Evolutionary conservation across 768 basidiomycete species (phyloP).

Genomic region (Psilocybe subaeruginosa): DNA sequence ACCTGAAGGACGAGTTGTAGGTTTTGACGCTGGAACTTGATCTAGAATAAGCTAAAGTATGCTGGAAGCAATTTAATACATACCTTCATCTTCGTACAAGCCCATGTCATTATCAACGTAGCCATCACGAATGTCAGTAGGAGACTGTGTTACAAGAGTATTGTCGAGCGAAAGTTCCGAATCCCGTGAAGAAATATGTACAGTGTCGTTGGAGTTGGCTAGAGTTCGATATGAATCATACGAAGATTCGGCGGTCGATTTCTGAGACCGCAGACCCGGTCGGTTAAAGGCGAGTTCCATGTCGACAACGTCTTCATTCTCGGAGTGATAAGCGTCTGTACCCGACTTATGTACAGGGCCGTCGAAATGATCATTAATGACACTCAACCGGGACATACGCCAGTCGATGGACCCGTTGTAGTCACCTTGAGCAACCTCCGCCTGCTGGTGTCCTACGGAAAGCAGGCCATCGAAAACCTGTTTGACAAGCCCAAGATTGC

Average conservation of each 20-base stretch:
- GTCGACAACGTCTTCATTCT: constrained; percentile 60
- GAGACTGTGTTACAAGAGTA: constrained; percentile 28
- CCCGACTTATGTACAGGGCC: constrained; percentile 34
- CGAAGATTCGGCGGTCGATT: constrained; percentile 26
- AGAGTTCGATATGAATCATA: constrained; percentile 31
- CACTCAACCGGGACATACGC: constrained; percentile 73
- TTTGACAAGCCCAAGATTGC: constrained; percentile 58
- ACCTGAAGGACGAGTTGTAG: constrained; percentile 34
- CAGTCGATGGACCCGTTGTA: constrained; percentile 79
- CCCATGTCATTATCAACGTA: constrained; percentile 24
- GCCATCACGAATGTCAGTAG: constrained; percentile 19
- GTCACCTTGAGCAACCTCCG: constrained; percentile 66
- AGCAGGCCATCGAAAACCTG: constrained; percentile 66
- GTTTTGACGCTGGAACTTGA: constrained; percentile 28
- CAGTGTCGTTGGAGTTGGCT: constrained; percentile 23
- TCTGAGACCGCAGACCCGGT: constrained; percentile 36
- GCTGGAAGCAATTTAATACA: constrained; percentile 16
- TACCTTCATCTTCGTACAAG: constrained; percentile 43
- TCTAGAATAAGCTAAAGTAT: neutral
- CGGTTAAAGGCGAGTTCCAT: constrained; percentile 54
- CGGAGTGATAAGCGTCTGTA: constrained; percentile 34
- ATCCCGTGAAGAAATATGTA: constrained; percentile 15
- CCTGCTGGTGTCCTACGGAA: constrained; percentile 70
- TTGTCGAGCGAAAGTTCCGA: constrained; percentile 29
- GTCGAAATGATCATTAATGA: constrained; percentile 54